Evolutionary conservation across 345 rosid species (phyloP).

Genomic region (Draba incana): DNA sequence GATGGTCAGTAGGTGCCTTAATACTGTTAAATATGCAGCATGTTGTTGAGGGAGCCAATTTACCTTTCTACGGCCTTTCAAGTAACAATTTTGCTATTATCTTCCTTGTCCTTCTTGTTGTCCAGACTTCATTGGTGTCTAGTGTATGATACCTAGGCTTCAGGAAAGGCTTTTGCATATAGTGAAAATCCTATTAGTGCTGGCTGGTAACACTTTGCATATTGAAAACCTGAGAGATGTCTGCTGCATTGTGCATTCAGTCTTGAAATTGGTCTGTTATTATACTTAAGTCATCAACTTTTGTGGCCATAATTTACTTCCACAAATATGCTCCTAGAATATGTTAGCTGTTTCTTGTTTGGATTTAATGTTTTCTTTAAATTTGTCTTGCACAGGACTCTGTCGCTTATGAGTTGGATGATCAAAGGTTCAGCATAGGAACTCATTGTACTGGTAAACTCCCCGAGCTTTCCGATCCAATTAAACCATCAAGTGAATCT

Average conservation of each 20-base stretch:
- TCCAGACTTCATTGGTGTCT: conserved; percentile 23
- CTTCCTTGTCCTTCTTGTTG: background rate
- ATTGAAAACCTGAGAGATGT: conserved; percentile 7
- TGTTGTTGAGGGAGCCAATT: background rate
- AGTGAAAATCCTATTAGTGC: background rate
- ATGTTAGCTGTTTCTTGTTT: conserved; percentile 11
- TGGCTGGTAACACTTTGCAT: background rate
- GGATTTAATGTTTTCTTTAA: conserved; percentile 6
- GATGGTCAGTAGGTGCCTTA: conserved; percentile 15
- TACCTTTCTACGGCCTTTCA: background rate
- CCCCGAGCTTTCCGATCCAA: conserved; percentile 41
- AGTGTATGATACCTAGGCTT: conserved; percentile 21
- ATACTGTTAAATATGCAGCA: background rate
- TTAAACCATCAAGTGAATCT: conserved; percentile 46
- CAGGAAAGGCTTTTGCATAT: conserved; percentile 18
- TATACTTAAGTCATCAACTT: background rate
- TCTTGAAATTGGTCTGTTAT: conserved; percentile 1
- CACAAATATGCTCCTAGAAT: conserved; percentile 19
- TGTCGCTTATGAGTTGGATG: conserved; percentile 37
- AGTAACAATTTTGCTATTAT: conserved; percentile 5
- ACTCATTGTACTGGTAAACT: conserved; percentile 40
- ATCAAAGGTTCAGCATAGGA: conserved; percentile 45
- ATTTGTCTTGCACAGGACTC: conserved; percentile 54
- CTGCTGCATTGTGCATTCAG: conserved; percentile 6
- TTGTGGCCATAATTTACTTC: conserved; percentile 4